These are phyloP conservation scores for Tillandsia fasciculata DNA, from an alignment of 176 grass and related monocot genomes.

Conservation along the genomic window DNA sequence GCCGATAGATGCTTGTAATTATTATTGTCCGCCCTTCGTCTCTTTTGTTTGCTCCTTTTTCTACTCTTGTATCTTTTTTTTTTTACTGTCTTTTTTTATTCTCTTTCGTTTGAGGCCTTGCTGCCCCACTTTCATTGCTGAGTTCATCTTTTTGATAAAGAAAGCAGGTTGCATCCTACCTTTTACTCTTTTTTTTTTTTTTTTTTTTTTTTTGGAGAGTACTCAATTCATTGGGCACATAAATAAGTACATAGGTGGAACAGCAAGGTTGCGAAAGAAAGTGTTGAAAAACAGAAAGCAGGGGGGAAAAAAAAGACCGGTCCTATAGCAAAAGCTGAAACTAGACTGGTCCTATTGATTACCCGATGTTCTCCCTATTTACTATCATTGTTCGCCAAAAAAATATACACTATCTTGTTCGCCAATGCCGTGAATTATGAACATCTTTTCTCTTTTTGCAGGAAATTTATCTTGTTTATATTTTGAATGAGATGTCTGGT, in stretches of 20 bases:
- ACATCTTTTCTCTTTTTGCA: constrained; percentile 4
- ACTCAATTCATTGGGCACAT: not conserved
- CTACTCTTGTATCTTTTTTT: too few relatives aligned
- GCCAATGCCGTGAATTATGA: not conserved
- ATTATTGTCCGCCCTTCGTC: not conserved
- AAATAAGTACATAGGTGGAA: not conserved
- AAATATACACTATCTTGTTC: not conserved
- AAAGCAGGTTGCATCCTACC: not conserved
- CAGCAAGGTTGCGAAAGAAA: too few relatives aligned
- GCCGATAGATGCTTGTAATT: not conserved
- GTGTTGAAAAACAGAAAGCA: too few relatives aligned
- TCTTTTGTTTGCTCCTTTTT: too few relatives aligned
- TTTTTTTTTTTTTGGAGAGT: not conserved
- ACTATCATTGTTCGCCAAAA: not conserved
- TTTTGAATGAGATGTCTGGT: constrained; percentile 59
- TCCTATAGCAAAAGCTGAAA: too few relatives aligned
- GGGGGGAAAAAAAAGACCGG: too few relatives aligned
- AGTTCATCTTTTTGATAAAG: too few relatives aligned
- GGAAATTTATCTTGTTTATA: constrained; percentile 88
- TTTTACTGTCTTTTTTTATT: too few relatives aligned
- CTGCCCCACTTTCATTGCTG: too few relatives aligned
- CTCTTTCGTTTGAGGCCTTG: too few relatives aligned
- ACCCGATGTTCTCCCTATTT: not conserved
- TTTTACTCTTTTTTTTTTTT: not conserved
- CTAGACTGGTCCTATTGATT: not conserved